Evolutionary conservation across 768 basidiomycete species (phyloP).

Genomic region (Tylopilus vinaceipallidus): DNA sequence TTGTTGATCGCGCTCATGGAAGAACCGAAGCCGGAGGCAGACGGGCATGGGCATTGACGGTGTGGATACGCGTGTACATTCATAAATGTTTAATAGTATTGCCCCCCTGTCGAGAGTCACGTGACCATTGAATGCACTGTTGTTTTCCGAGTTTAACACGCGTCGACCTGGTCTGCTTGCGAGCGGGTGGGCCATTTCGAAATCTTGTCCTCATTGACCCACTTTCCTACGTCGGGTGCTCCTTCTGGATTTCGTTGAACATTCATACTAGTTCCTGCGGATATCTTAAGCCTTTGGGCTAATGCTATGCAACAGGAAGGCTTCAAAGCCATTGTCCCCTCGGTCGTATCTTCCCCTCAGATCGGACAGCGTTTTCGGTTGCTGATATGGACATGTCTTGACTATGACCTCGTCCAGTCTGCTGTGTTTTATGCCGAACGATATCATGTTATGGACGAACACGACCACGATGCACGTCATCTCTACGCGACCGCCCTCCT

Average conservation of each 20-base stretch:
- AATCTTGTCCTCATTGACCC: constrained; percentile 15
- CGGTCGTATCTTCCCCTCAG: constrained; percentile 48
- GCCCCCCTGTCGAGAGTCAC: constrained; percentile 19
- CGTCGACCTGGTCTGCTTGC: constrained; percentile 15
- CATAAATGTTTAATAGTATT: neutral
- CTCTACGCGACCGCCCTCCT: constrained; percentile 80
- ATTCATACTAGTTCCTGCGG: constrained; percentile 19
- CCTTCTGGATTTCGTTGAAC: constrained; percentile 10
- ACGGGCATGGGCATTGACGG: constrained; percentile 70
- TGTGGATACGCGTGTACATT: constrained; percentile 11
- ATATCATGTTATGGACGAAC: constrained; percentile 67
- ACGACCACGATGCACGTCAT: constrained; percentile 79
- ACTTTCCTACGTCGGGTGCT: constrained; percentile 8
- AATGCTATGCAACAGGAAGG: constrained; percentile 57
- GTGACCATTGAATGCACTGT: constrained; percentile 25
- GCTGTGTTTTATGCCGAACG: constrained; percentile 90
- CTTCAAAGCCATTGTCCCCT: constrained; percentile 27
- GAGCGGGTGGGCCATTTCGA: constrained; percentile 19
- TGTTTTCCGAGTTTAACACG: constrained; percentile 23
- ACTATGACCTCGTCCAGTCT: constrained; percentile 72
- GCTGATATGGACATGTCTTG: constrained; percentile 82
- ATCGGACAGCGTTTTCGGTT: constrained; percentile 68
- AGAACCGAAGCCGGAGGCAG: constrained; percentile 73
- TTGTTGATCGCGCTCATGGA: constrained; percentile 17
- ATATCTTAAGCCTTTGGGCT: constrained; percentile 33